phyloP scores from a whole-genome alignment of 257 asterid species.

The Eustoma russellianum region DNA sequence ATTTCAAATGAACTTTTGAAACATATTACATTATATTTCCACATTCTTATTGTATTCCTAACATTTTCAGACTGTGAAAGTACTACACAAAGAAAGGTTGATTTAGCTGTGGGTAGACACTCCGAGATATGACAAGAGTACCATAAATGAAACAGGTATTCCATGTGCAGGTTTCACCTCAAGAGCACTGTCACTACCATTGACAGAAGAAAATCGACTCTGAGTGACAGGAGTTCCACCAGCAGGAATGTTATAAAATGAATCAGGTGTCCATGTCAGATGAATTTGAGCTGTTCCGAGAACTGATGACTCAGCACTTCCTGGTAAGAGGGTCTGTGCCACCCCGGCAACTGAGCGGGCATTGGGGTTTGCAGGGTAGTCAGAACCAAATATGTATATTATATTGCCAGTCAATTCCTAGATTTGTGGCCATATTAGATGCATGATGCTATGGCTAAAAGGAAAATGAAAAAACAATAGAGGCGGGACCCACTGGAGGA shows the following conservation, averaged over 20 bases:
- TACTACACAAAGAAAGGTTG: no score
- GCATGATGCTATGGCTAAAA: neutral
- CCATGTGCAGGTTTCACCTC: conserved; percentile 51
- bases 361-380: conserved; percentile 1
- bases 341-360: conserved; percentile 72
- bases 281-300: conserved; percentile 71
- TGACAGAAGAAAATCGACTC: conserved; percentile 42
- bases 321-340: conserved; percentile 72
- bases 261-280: conserved; percentile 51
- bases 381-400: no score
- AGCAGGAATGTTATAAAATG: conserved; percentile 58
- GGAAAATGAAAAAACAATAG: neutral
- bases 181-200: conserved; percentile 43
- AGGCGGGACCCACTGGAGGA: conserved; percentile 66
- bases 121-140: conserved; percentile 12
- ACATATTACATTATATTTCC: neutral
- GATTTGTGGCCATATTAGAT: neutral
- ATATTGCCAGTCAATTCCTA: no score
- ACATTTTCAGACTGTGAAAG: no score
- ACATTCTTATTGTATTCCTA: no score
- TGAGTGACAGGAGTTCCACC: conserved; percentile 93
- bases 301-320: conserved; percentile 55
- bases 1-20: no score
- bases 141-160: conserved; percentile 78
- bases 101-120: no score